Evolutionary conservation across 768 basidiomycete species (phyloP), one percentile per base, ranked within the genome.

Genomic region (Leucosporidium yakuticum): DNA sequence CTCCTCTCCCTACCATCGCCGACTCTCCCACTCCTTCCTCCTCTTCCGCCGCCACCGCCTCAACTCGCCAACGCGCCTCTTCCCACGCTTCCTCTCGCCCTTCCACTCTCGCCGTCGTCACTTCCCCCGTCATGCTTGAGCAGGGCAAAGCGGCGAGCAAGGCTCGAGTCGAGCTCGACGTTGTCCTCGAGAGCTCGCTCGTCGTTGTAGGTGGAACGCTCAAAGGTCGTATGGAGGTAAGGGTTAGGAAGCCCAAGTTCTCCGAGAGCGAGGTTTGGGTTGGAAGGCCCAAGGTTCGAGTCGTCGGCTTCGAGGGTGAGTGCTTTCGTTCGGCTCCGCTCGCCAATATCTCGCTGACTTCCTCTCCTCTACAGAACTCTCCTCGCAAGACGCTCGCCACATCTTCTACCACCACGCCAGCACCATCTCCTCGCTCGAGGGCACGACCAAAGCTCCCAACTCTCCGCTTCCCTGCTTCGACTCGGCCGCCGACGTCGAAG

Each of bases 251-350:
- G 32, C 75, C 81, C 34, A 84, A 81, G 76, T 85, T 85, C 71
- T 84, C 84, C 64, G 80, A 81, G 54, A 77, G 82, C 2, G 80
- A 84, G n/a, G 76, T 91, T 4, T 80, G 85, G 71, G 78, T 95
- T 20, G 86, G 86, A 49, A 85, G 83, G 48, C 89, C 86, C 6
- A 94, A 91, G 80, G 78, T 94, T 39, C 82, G 91, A 66, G 82
- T 93, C 27, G 83, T 94, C 62, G 91, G 93, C 6, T 92, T 91
- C 76, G 93, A 95, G 80, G 86, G 84, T 82, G 47, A 67, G 79
- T 67, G 20, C 9, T 6, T 21, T 32, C 2, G n/a, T 59, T 15
- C 20, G 60, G 11, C 23, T 19, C 51, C 54, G 58, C 51, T 67
- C 19, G 39, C 20, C 9, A 11, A n/a, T n/a, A n/a, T 15, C 3